Evolutionary conservation across 805 yeast genomes (phyloP).

Genomic region (Metschnikowia lochheadii): DNA sequence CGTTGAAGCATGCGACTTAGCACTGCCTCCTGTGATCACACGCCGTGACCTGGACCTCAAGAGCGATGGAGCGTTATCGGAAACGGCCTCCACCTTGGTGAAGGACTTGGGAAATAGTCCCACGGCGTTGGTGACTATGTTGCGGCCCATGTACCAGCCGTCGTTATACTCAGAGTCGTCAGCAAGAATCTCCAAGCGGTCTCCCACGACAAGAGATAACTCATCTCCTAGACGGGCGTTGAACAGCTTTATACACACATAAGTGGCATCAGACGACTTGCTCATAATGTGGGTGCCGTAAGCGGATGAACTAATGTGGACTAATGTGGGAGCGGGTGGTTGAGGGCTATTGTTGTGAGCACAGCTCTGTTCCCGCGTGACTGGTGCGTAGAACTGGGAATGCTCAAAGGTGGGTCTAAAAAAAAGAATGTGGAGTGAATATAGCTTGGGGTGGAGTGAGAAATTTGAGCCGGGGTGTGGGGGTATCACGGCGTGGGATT

Average conservation of each 20-base stretch:
- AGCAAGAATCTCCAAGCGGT: constrained; percentile 80
- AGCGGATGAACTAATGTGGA: too few species aligned
- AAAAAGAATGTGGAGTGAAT: background rate
- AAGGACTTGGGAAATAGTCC: constrained; percentile 91
- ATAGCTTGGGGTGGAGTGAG: too few species aligned
- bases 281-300: constrained; percentile 1
- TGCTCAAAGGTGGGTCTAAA: background rate
- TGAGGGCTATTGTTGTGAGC: background rate
- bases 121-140: constrained; percentile 63
- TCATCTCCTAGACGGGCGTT: constrained; percentile 88
- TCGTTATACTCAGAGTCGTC: constrained; percentile 93
- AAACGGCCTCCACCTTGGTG: constrained; percentile 47
- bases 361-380: background rate
- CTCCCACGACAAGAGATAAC: constrained; percentile 74
- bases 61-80: constrained; percentile 22
- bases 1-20: constrained; percentile 8
- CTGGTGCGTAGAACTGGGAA: background rate
- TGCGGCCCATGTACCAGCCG: constrained; percentile 95
- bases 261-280: constrained; percentile 22
- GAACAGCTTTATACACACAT: constrained; percentile 78
- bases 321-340: background rate
- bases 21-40: constrained; percentile 21
- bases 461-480: background rate
- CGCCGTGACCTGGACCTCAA: constrained; percentile 54
- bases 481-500: background rate